Evolutionary conservation across 371 early-diverging fungal species (phyloP).

Genomic region (Parasitella parasitica): DNA sequence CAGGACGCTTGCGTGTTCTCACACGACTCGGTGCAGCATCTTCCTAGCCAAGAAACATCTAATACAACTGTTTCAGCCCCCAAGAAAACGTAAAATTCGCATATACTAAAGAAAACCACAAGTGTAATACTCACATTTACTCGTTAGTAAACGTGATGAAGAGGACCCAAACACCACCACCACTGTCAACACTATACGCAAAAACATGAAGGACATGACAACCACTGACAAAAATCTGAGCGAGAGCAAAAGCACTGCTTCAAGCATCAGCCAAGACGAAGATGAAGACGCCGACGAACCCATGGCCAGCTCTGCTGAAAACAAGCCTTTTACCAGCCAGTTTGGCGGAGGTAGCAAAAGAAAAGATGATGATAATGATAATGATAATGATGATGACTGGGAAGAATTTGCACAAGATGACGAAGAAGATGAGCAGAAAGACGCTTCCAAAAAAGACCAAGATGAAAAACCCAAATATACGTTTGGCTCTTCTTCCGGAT

Average conservation of each 20-base stretch:
- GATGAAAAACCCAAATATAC: slow-evolving; percentile 39
- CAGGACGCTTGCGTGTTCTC: background rate
- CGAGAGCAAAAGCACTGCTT: slow-evolving; percentile 8
- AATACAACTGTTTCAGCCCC: slow-evolving; percentile 25
- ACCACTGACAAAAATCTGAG: slow-evolving; percentile 35
- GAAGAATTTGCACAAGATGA: slow-evolving; percentile 40
- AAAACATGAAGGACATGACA: slow-evolving; percentile 48
- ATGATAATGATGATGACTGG: slow-evolving; percentile 40
- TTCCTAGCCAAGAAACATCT: slow-evolving; percentile 11
- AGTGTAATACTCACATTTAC: too few relatives aligned
- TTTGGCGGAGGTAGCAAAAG: slow-evolving; percentile 34
- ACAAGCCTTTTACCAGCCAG: slow-evolving; percentile 11
- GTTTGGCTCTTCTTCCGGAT: slow-evolving; percentile 50
- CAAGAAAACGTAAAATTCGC: slow-evolving; percentile 48
- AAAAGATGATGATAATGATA: background rate
- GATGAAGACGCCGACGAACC: slow-evolving; percentile 13
- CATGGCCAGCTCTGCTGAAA: slow-evolving; percentile 7
- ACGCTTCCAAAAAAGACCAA: slow-evolving; percentile 3
- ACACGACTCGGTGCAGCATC: too few relatives aligned
- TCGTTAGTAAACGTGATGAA: slow-evolving; percentile 41
- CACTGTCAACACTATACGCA: slow-evolving; percentile 40
- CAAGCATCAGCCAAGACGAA: background rate
- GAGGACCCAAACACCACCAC: slow-evolving; percentile 18
- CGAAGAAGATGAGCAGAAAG: slow-evolving; percentile 21
- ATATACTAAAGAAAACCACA: too few relatives aligned